These are phyloP conservation scores for Phytophthora multivora DNA, from an alignment of 352 stramenopile species.

Conservation along the genomic window DNA sequence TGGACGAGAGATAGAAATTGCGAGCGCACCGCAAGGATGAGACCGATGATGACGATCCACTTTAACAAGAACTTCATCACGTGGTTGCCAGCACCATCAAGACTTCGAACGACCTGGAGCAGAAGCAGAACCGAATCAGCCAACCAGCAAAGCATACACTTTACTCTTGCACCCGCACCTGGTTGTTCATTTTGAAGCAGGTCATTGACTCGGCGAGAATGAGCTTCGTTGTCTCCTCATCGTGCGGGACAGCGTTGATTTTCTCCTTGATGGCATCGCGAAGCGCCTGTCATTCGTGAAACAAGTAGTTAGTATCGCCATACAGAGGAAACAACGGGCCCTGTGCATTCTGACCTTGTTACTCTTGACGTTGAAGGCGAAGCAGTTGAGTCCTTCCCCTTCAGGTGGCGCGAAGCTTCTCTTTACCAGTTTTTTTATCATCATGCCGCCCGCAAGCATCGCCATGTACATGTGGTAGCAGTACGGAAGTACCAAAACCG, in stretches of 20 bases:
- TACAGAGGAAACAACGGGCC: background rate
- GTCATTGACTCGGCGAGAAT: conserved; percentile 57
- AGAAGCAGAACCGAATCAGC: background rate
- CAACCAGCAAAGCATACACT: background rate
- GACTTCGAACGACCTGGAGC: conserved; percentile 62
- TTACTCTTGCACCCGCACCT: conserved; percentile 26
- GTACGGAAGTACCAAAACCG: conserved; percentile 64
- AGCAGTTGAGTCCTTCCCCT: conserved; percentile 54
- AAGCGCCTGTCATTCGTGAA: conserved; percentile 35
- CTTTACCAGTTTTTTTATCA: conserved; percentile 74
- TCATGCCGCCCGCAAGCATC: conserved; percentile 62
- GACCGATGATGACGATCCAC: conserved; percentile 55
- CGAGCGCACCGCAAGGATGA: conserved; percentile 57
- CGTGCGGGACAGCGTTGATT: conserved; percentile 49
- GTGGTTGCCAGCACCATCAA: conserved; percentile 55
- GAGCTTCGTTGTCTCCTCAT: conserved; percentile 52
- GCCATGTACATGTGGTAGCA: conserved; percentile 82
- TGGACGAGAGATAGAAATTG: background rate
- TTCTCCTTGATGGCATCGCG: conserved; percentile 62
- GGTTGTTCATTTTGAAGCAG: conserved; percentile 75
- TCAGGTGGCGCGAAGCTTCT: conserved; percentile 51
- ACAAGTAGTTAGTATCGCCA: background rate
- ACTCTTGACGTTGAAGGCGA: conserved; percentile 58
- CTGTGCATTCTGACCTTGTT: conserved; percentile 35
- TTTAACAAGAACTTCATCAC: conserved; percentile 63